Evolutionary conservation across 495 filamentous ascomycete species (phyloP).

Genomic region (Hyphodiscus hymeniophilus): DNA sequence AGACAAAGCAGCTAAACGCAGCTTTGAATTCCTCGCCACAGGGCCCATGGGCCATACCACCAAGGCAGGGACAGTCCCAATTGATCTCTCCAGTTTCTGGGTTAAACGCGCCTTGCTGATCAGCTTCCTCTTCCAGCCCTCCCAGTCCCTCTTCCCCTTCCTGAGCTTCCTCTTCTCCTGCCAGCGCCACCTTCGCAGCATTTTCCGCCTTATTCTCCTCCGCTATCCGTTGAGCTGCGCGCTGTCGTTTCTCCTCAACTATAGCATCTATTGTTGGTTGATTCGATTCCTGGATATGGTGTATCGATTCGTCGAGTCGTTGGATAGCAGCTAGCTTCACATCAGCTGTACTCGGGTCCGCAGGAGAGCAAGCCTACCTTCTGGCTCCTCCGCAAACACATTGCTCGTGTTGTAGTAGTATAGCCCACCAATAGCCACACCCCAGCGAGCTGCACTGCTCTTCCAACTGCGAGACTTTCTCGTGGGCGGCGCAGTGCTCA

Average conservation of each 20-base stretch:
- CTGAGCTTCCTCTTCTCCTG: constrained; percentile 12
- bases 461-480: constrained; percentile 75
- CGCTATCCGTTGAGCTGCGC: constrained; percentile 25
- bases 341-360: too few relatives aligned
- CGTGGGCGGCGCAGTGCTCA: constrained; percentile 58
- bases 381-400: constrained; percentile 75
- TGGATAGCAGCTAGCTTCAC: constrained; percentile 12
- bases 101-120: constrained; percentile 86
- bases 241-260: constrained; percentile 39
- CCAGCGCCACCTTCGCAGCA: constrained; percentile 13
- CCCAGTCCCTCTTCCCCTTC: constrained; percentile 29
- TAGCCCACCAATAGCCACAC: constrained; percentile 63
- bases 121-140: constrained; percentile 71
- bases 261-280: constrained; percentile 41
- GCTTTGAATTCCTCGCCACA: constrained; percentile 91
- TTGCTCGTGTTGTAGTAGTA: constrained; percentile 92
- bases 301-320: constrained; percentile 19
- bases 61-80: constrained; percentile 97
- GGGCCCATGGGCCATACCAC: constrained; percentile 94
- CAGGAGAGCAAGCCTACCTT: constrained; percentile 51
- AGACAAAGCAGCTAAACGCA: constrained; percentile 97
- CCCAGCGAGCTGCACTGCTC: constrained; percentile 62
- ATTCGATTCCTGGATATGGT: constrained; percentile 25
- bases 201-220: constrained; percentile 21
- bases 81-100: constrained; percentile 99